Percentiles rank a stretch among this genome's conserved stretches.
Conservation (phyloP, 148 eudicot species). For the Diospyros kaki region DNA sequence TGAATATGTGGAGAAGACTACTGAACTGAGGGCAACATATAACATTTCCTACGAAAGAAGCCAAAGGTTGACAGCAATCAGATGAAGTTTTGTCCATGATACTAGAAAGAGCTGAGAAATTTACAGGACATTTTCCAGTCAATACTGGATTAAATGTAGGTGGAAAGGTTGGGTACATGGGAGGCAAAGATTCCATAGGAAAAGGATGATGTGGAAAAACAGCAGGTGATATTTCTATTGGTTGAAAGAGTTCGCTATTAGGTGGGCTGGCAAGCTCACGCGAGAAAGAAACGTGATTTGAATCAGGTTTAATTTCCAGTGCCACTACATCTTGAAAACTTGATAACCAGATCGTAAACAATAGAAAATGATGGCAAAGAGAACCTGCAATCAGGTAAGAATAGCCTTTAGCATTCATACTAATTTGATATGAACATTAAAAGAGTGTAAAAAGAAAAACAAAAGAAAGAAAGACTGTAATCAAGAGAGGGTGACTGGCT, state of each 20-base stretch:
- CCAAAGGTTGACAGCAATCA: conserved; percentile 73
- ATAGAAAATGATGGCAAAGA: conserved; percentile 40
- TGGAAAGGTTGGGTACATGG: conserved; percentile 81
- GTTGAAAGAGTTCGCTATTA: conserved; percentile 50
- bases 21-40: conserved; percentile 91
- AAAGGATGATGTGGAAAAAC: conserved; percentile 67
- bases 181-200: conserved; percentile 54
- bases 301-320: conserved; percentile 32
- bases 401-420: conserved; percentile 1
- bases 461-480: not conserved
- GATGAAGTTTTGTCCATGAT: conserved; percentile 83
- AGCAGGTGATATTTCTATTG: conserved; percentile 86
- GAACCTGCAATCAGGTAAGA: conserved; percentile 48
- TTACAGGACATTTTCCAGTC: conserved; percentile 89
- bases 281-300: conserved; percentile 30
- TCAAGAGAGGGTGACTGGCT: no score
- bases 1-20: conserved; percentile 80
- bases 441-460: not conserved
- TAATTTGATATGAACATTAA: not conserved
- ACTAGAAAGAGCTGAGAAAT: conserved; percentile 75
- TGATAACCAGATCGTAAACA: conserved; percentile 49
- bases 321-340: conserved; percentile 37
- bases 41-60: conserved; percentile 67
- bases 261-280: conserved; percentile 57
- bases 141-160: conserved; percentile 67